These are phyloP conservation scores for Gossypium stocksii DNA, from an alignment of 345 rosid genomes.

Conservation along the genomic window DNA sequence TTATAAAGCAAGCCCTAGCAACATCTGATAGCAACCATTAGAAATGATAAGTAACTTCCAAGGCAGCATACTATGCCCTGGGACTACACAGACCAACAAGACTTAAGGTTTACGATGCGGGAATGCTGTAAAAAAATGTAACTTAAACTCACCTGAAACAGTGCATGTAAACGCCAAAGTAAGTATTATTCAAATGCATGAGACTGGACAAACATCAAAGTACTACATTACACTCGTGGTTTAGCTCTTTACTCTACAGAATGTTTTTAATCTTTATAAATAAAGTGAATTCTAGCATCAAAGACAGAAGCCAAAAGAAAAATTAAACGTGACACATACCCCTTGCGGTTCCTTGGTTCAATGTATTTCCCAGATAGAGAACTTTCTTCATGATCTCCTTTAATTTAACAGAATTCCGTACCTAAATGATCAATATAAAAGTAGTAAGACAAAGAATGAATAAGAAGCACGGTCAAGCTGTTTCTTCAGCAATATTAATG, in stretches of 20 bases:
- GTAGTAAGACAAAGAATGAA: constrained; percentile 15
- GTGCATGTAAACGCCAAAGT: neutral
- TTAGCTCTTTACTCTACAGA: neutral
- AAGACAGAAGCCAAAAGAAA: neutral
- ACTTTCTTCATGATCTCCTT: constrained; percentile 95
- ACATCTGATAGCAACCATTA: constrained; percentile 2
- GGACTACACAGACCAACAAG: neutral
- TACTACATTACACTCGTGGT: neutral
- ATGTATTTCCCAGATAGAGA: constrained; percentile 80
- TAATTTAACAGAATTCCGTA: constrained; percentile 69
- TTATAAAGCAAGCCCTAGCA: neutral
- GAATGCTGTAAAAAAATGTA: neutral
- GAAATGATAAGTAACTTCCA: neutral
- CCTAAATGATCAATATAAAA: constrained; percentile 41
- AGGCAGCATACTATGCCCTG: neutral
- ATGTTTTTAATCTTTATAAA: neutral
- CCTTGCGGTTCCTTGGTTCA: constrained; percentile 98
- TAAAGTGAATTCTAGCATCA: neutral
- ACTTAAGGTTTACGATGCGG: neutral
- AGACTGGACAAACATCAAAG: neutral
- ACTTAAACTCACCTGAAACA: neutral
- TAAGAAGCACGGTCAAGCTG: constrained; percentile 1
- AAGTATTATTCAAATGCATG: neutral
- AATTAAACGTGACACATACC: constrained; percentile 40
- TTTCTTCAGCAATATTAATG: constrained; percentile 15